Conservation (phyloP, 768 basidiomycete species). For the Pleurotus tuber-regium region DNA sequence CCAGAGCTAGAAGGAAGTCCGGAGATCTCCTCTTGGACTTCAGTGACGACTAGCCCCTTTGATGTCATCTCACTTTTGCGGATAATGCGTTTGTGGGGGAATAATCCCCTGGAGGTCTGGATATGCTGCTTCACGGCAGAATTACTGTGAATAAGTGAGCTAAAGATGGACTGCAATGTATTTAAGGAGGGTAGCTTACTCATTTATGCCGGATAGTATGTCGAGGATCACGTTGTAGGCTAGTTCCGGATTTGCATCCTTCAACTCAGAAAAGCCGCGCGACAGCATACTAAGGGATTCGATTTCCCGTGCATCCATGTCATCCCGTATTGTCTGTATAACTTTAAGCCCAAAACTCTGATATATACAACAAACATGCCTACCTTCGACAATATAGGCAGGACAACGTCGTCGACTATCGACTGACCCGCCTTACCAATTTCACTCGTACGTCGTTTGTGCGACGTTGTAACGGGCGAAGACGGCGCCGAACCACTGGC, state of each 20-base stretch:
- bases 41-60: slow-evolving; percentile 79
- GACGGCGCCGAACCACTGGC: slow-evolving; percentile 45
- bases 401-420: slow-evolving; percentile 81
- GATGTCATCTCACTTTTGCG: slow-evolving; percentile 86
- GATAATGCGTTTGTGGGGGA: slow-evolving; percentile 76
- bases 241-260: slow-evolving; percentile 77
- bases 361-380: slow-evolving; percentile 20
- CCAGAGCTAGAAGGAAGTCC: slow-evolving; percentile 36
- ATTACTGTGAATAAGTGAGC: slow-evolving; percentile 50
- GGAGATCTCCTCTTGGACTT: slow-evolving; percentile 71
- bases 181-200: slow-evolving; percentile 49
- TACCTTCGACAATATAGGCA: slow-evolving; percentile 78
- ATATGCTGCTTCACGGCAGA: slow-evolving; percentile 77
- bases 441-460: slow-evolving; percentile 54
- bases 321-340: slow-evolving; percentile 68
- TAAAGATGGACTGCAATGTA: neutral
- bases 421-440: slow-evolving; percentile 58
- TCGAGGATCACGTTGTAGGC: slow-evolving; percentile 89
- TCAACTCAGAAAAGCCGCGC: slow-evolving; percentile 85
- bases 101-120: slow-evolving; percentile 74
- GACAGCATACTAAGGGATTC: slow-evolving; percentile 89
- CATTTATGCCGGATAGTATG: slow-evolving; percentile 86
- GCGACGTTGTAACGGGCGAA: slow-evolving; percentile 39
- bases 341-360: slow-evolving; percentile 3
- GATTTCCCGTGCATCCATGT: slow-evolving; percentile 86